phyloP scores from a whole-genome alignment of 331 rosid genomes.

The Malus hybrid region DNA sequence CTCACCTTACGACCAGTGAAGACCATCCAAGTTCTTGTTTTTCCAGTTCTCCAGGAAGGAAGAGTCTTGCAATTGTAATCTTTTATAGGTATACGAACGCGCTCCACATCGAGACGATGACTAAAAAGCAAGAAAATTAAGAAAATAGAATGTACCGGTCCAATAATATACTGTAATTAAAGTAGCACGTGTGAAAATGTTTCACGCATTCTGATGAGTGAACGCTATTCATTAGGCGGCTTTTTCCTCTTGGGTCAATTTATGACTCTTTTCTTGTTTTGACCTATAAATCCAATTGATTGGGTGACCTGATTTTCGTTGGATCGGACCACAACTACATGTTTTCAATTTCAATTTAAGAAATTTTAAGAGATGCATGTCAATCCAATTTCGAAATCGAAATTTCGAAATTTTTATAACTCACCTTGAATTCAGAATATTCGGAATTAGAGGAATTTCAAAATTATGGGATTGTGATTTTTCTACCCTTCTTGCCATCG shows the following conservation, averaged over 20 bases:
- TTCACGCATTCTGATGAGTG: neutral
- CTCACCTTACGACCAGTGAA: neutral
- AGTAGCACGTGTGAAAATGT: conserved; percentile 18
- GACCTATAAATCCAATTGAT: neutral
- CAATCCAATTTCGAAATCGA: too few relatives aligned
- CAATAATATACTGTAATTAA: neutral
- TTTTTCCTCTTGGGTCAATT: conserved; percentile 7
- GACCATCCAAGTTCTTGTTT: neutral
- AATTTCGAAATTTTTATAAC: too few relatives aligned
- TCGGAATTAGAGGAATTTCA: too few relatives aligned
- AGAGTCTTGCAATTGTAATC: neutral
- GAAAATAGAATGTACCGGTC: neutral
- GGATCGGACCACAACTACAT: too few relatives aligned
- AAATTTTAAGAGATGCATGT: too few relatives aligned
- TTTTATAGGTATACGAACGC: conserved; percentile 4
- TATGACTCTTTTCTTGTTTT: conserved; percentile 4
- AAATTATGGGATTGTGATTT: too few relatives aligned
- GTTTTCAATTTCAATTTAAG: too few relatives aligned
- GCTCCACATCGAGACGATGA: neutral
- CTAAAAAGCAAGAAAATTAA: neutral
- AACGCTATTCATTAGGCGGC: conserved; percentile 19
- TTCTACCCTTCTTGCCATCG: too few relatives aligned
- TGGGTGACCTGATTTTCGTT: too few relatives aligned
- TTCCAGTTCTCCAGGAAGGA: neutral
- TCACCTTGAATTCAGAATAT: too few relatives aligned